Conservation (phyloP, 352 stramenopile genomes). For the Globisporangium echinulatum region DNA sequence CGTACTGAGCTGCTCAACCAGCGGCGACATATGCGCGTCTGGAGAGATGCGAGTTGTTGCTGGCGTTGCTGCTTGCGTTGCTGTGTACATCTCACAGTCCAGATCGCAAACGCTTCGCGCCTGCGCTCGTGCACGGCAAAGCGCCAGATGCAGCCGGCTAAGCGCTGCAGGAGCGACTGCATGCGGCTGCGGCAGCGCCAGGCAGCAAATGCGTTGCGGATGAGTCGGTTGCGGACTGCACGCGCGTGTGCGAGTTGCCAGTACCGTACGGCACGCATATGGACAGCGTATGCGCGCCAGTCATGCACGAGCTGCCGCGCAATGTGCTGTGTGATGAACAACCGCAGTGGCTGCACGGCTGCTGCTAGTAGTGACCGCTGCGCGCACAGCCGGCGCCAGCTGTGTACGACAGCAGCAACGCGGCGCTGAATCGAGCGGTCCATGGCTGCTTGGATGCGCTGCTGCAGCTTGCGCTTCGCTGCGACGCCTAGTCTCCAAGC, state of each 20-base stretch:
- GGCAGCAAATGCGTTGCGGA: too few relatives aligned
- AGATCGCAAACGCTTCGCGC: constrained; percentile 27
- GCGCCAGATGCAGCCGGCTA: constrained; percentile 20
- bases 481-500: not conserved
- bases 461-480: not conserved
- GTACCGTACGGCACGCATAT: constrained; percentile 12
- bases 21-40: constrained; percentile 29
- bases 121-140: constrained; percentile 12
- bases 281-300: constrained; percentile 15
- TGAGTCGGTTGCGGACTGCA: not conserved
- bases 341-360: not conserved
- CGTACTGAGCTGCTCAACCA: constrained; percentile 20
- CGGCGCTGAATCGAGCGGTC: not conserved
- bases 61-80: constrained; percentile 11
- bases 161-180: not conserved
- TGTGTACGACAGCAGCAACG: not conserved
- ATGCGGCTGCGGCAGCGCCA: not conserved
- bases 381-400: not conserved
- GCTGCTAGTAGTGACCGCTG: not conserved
- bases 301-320: constrained; percentile 14
- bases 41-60: constrained; percentile 24
- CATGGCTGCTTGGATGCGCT: not conserved
- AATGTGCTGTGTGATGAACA: constrained; percentile 6
- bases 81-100: constrained; percentile 10
- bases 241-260: constrained; percentile 17